Conservation (phyloP, 2,329 filamentous ascomycete genomes). For the Trichocomaceae sp. region DNA sequence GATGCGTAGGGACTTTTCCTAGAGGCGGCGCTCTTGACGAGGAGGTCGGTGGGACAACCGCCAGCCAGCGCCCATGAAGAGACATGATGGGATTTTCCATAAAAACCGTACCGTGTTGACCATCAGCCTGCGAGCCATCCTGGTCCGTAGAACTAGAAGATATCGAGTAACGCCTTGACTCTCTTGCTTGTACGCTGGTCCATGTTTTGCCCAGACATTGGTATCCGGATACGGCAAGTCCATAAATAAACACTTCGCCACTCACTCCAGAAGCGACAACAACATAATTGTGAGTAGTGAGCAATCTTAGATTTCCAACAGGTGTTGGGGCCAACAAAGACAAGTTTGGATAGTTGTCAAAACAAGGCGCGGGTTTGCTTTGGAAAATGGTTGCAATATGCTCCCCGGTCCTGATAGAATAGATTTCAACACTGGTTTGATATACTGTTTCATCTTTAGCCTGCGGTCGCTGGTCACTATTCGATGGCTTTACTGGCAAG, state of each 20-base stretch:
- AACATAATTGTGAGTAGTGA: conserved; percentile 65
- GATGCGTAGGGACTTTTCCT: conserved; percentile 32
- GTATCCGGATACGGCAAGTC: conserved; percentile 37
- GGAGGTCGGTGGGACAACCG: conserved; percentile 38
- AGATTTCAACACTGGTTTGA: conserved; percentile 83
- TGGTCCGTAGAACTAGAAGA: conserved; percentile 42
- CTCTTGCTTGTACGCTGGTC: conserved; percentile 66
- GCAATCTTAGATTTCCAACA: conserved; percentile 65
- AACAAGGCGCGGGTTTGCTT: conserved; percentile 58
- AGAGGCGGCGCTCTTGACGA: conserved; percentile 35
- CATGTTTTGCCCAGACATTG: conserved; percentile 82
- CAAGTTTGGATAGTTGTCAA: conserved; percentile 50
- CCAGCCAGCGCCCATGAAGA: conserved; percentile 43
- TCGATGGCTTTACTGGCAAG: conserved; percentile 19
- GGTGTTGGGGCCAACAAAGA: conserved; percentile 63
- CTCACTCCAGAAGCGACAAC: conserved; percentile 72
- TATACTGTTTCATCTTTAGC: conserved; percentile 44
- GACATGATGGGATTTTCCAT: conserved; percentile 37
- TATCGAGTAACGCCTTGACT: conserved; percentile 39
- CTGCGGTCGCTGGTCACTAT: conserved; percentile 18
- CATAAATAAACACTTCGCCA: conserved; percentile 81
- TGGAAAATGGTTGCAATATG: conserved; percentile 67
- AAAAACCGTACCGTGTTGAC: conserved; percentile 22
- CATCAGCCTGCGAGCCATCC: conserved; percentile 37
- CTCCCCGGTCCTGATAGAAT: conserved; percentile 70